Evolutionary conservation across 305 asterid species (phyloP).

Genomic region (Caryopteris hybrid): DNA sequence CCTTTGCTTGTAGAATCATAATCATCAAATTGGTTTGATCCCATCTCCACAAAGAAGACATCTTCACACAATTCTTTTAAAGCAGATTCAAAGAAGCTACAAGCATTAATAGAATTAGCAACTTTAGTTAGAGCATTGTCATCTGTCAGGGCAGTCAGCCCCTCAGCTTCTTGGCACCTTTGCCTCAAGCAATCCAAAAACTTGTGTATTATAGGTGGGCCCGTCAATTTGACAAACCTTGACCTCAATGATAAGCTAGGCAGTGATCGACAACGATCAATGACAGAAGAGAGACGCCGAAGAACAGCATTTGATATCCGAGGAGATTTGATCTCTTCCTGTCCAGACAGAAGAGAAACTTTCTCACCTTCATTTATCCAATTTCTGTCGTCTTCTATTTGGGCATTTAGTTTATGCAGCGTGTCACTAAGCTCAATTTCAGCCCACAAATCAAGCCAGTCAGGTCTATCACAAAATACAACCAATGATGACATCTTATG

Average conservation of each 20-base stretch:
- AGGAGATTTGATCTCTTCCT: slow-evolving; percentile 69
- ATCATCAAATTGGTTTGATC: slow-evolving; percentile 27
- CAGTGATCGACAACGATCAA: slow-evolving; percentile 75
- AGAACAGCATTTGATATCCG: slow-evolving; percentile 52
- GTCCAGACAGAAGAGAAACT: slow-evolving; percentile 40
- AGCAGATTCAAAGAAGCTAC: slow-evolving; percentile 43
- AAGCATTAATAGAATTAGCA: slow-evolving; percentile 69
- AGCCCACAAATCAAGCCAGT: slow-evolving; percentile 95
- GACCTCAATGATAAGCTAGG: slow-evolving; percentile 70
- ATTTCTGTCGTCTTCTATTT: slow-evolving; percentile 60
- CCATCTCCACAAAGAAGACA: slow-evolving; percentile 86
- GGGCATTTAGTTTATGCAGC: slow-evolving; percentile 52
- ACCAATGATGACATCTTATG: slow-evolving; percentile 64
- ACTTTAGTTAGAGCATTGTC: slow-evolving; percentile 73
- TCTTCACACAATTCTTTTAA: slow-evolving; percentile 75
- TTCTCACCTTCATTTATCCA: slow-evolving; percentile 50
- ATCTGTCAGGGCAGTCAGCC: slow-evolving; percentile 84
- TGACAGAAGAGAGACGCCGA: slow-evolving; percentile 45
- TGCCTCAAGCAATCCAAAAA: slow-evolving; percentile 51
- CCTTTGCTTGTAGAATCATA: slow-evolving; percentile 11
- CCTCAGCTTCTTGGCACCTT: slow-evolving; percentile 97
- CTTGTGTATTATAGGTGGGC: slow-evolving; percentile 51
- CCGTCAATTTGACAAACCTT: slow-evolving; percentile 57
- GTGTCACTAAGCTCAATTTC: slow-evolving; percentile 67
- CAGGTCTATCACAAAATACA: slow-evolving; percentile 88